Evolutionary conservation across 257 asterid species (phyloP), one percentile per base, ranked within the genome.

Genomic region (Solanum gracilifrons): DNA sequence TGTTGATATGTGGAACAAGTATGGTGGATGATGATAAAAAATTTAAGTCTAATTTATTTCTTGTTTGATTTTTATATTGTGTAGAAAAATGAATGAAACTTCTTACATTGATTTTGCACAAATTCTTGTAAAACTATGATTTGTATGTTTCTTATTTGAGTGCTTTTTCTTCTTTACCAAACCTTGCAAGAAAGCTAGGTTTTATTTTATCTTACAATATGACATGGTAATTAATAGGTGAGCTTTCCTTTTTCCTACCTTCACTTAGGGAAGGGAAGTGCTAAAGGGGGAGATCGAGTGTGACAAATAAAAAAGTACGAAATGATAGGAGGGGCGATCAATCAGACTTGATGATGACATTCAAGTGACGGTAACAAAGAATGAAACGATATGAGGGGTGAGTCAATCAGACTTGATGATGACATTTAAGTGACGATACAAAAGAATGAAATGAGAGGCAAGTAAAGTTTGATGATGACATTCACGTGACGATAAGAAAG

Each of bases 1-100:
- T 48, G 96, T 91, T 87, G 94, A 94, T 91, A 66, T 91, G 93
- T 96, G 98, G 98, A 80, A 88, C 29, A 91, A 92, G 7, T 93
- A 89, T 77, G 48, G 33, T 73, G 75, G 73, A 27, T 84, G 3
- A 46, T 5, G 46, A 31, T 31, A 71, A 73, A 32, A 15, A 48
- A 1, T 13, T 13, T 13, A 46, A 46, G 46, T 39, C 46, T 10
- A 41, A 41, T 10, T 41, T 41, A 33, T 6, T 37, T 76, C 41
- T 37, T 76, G 13, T 76, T 76, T 18, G 21, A 18, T 55, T 21
- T 39, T 37, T 76, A 37, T n/a, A 3, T 41, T 39, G 13, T 39
- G n/a, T 41, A 29, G 27, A 29, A 36, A 43, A 77, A 80, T 43
- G 13, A 41, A 79, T 27, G 23, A 7, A 25, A 43, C 27, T 79